These are phyloP conservation scores for Brassica rapa DNA, from an alignment of 345 rosid species.

Conservation along the genomic window DNA sequence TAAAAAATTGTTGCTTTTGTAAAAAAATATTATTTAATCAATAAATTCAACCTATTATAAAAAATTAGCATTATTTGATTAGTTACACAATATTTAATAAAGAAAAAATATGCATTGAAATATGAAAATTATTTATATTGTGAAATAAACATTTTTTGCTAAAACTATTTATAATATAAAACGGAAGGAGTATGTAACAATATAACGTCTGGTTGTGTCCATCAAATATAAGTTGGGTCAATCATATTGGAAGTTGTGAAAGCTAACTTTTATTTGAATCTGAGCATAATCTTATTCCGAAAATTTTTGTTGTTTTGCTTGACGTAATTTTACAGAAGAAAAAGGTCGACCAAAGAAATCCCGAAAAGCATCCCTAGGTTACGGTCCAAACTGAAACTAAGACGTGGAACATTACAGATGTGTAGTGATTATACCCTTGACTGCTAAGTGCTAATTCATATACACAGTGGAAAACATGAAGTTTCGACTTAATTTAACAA, in stretches of 20 bases:
- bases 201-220: neutral
- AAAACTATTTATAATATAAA: too few relatives aligned
- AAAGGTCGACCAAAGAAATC: neutral
- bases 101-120: too few relatives aligned
- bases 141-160: too few relatives aligned
- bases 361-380: neutral
- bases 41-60: too few relatives aligned
- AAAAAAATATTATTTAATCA: too few relatives aligned
- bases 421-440: neutral
- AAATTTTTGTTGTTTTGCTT: constrained; percentile 1
- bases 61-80: too few relatives aligned
- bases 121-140: too few relatives aligned
- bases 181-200: neutral
- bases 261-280: neutral
- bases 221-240: constrained; percentile 7
- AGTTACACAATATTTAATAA: too few relatives aligned
- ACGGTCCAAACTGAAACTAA: constrained; percentile 23
- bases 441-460: neutral
- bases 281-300: constrained; percentile 1
- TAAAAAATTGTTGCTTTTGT: too few relatives aligned
- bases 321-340: neutral
- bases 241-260: constrained; percentile 14
- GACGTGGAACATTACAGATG: constrained; percentile 21
- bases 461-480: constrained; percentile 3
- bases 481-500: constrained; percentile 6